Percentiles rank a stretch among this genome's conserved stretches.
Evolutionary conservation across 108 stramenopile genomes (phyloP).

Genomic region (Poteriospumella lacustris): DNA sequence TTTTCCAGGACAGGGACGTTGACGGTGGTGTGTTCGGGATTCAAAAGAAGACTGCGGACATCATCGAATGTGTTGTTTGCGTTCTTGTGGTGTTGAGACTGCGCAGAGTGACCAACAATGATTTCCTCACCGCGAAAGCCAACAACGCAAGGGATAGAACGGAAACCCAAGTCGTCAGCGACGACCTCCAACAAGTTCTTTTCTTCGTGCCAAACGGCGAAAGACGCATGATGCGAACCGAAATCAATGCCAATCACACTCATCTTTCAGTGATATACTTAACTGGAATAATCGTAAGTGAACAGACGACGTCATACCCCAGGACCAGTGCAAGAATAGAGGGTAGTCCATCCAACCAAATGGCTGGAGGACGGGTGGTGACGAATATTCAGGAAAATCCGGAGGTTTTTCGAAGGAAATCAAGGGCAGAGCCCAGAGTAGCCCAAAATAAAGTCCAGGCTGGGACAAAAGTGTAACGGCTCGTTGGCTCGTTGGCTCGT

Average conservation of each 20-base stretch:
- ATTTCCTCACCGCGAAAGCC: conserved; percentile 23
- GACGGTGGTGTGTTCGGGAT: neutral
- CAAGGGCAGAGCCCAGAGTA: too few species aligned
- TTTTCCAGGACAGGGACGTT: neutral
- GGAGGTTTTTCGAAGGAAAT: too few species aligned
- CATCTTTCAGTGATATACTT: neutral
- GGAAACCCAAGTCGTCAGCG: conserved; percentile 22
- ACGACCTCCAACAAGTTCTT: neutral
- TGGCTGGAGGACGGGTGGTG: too few species aligned
- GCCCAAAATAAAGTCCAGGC: too few species aligned
- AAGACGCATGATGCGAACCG: conserved; percentile 12
- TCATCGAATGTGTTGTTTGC: conserved; percentile 3
- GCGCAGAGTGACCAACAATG: conserved; percentile 18
- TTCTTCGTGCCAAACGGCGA: conserved; percentile 21
- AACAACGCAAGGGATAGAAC: conserved; percentile 24
- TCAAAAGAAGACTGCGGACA: neutral
- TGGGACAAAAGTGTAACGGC: too few species aligned
- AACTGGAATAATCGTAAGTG: too few species aligned
- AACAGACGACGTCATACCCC: too few species aligned
- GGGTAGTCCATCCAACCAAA: too few species aligned
- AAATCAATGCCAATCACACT: conserved; percentile 29
- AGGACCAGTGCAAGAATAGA: too few species aligned
- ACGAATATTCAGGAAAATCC: too few species aligned
- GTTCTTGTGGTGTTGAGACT: conserved; percentile 23
- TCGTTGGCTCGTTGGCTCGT: too few species aligned